Conservation (phyloP, 768 basidiomycete genomes). For the Tricholoma bakamatsutake region DNA sequence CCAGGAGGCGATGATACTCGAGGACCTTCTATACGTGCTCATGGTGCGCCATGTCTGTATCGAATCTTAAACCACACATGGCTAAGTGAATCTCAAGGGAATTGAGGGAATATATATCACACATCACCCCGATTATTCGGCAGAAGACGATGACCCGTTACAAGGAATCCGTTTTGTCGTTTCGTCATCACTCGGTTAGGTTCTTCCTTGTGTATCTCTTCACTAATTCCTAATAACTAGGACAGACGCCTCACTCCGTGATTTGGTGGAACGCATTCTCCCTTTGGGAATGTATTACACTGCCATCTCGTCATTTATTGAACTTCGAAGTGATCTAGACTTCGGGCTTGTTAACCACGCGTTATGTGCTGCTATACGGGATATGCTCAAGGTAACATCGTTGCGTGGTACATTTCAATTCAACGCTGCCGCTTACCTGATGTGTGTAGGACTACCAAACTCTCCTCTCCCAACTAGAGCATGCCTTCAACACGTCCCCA, state of each 20-base stretch:
- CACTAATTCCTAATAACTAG: background rate
- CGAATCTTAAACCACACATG: background rate
- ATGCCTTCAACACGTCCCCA: constrained; percentile 83
- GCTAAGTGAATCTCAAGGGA: constrained; percentile 48
- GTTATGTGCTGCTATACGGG: constrained; percentile 86
- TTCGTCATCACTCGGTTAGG: constrained; percentile 66
- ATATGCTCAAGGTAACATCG: constrained; percentile 76
- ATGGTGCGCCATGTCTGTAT: constrained; percentile 56
- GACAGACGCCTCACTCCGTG: constrained; percentile 79
- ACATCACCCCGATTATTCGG: constrained; percentile 74
- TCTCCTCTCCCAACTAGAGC: constrained; percentile 89
- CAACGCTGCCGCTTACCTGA: background rate
- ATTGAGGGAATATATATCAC: constrained; percentile 88
- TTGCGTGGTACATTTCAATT: background rate
- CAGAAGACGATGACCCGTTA: constrained; percentile 78
- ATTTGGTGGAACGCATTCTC: constrained; percentile 83
- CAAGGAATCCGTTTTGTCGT: constrained; percentile 78
- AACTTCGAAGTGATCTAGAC: constrained; percentile 80
- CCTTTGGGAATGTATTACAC: constrained; percentile 94
- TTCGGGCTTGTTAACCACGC: constrained; percentile 96
- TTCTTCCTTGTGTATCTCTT: background rate
- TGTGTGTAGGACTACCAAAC: constrained; percentile 81
- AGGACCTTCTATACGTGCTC: constrained; percentile 89
- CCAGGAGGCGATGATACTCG: constrained; percentile 91
- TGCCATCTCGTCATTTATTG: constrained; percentile 86